Base-by-base conservation (phyloP, 768 basidiomycete species). In the Boletus rubropictus region DNA sequence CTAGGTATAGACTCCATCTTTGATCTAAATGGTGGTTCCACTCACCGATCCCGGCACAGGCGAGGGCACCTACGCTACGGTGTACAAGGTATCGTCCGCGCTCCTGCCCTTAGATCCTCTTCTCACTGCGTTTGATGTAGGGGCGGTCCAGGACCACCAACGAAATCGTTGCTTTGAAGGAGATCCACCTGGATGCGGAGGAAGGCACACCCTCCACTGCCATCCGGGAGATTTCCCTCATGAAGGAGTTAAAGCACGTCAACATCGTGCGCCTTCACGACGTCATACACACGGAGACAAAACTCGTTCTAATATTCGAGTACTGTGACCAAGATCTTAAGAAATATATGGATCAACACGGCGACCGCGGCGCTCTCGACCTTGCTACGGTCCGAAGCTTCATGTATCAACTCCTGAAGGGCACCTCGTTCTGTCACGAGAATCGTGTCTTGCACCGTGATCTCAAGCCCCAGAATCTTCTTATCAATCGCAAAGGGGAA, bases 161-260 rank as follows among this genome's bases (percentile, higher is more conserved):
- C 59, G 96, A 98, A 68, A 91, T 96, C 43, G 96, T 99, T 15
- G 96, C 96, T 11, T 69, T 99, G 47, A 99, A 99, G 68, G 96
- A 99, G 73, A 99, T 99, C 54, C 94, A 98, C 62, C 86, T 99
- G 50, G 96, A 99, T 73, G 89, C 96, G 5, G 96, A 99, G 69
- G 96, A 99, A 71, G 96, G 96, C 28, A 99, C 96, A 0, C 96
- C 96, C 27, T 93, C 89, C 38, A 99, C 96, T 12, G 96, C 96
- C 45, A 99, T 99, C 65, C 86, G 96, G 39, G 96, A 99, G 75
- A 98, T 99, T 60, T 94, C 90, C 34, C 79, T 98, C 55, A 97
- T 98, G 94, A 98, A 99, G 67, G 96, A 99, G 65, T 84, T 99
- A 61, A 96, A 96, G 68, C 96, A 99, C 60, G 84, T 90, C 73